phyloP scores from a whole-genome alignment of 345 rosid species.

The Eutrema japonicum region DNA sequence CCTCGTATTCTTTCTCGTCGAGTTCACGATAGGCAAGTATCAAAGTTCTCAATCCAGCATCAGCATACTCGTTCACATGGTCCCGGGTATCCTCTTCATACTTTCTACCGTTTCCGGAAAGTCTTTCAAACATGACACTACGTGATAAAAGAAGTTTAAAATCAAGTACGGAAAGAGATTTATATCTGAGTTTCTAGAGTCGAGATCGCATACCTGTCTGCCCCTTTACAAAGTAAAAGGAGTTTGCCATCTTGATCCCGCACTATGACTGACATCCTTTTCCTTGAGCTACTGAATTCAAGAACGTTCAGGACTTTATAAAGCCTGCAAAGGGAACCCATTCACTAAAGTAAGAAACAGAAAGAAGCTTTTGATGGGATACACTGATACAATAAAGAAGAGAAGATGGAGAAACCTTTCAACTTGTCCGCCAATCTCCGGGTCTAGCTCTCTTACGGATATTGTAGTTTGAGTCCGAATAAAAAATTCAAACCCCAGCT shows the following conservation, averaged over 20 bases:
- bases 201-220: constrained; percentile 77
- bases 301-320: constrained; percentile 71
- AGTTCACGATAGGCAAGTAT: constrained; percentile 89
- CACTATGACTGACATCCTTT: constrained; percentile 91
- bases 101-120: constrained; percentile 60
- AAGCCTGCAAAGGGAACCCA: constrained; percentile 55
- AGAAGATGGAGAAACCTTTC: constrained; percentile 61
- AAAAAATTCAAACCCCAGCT: constrained; percentile 86
- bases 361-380: constrained; percentile 21
- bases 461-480: constrained; percentile 76
- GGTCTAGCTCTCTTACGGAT: constrained; percentile 65
- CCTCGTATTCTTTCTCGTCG: constrained; percentile 62
- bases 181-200: constrained; percentile 19
- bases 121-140: constrained; percentile 97
- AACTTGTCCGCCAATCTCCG: constrained; percentile 55
- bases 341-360: constrained; percentile 4
- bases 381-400: constrained; percentile 1
- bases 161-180: background rate
- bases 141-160: background rate
- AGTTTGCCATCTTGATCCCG: constrained; percentile 71
- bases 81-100: constrained; percentile 70
- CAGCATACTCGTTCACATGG: constrained; percentile 92
- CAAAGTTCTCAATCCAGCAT: constrained; percentile 91
- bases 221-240: constrained; percentile 88
- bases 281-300: constrained; percentile 67